Evolutionary conservation across 768 basidiomycete species (phyloP).

Genomic region (Mycena venus): DNA sequence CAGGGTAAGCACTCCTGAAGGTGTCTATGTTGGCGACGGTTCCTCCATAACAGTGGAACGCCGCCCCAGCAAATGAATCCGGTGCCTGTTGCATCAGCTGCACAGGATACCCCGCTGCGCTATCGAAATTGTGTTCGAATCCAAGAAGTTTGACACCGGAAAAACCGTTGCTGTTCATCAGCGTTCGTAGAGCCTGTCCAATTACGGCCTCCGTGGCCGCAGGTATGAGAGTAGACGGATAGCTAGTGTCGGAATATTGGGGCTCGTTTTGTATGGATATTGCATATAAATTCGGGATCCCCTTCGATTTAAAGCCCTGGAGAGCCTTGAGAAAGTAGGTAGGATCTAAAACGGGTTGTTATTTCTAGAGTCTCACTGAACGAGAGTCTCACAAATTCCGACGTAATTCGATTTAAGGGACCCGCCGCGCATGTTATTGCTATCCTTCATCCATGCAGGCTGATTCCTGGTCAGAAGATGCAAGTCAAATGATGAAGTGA

Average conservation of each 20-base stretch:
- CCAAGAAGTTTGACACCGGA: slow-evolving; percentile 59
- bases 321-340: slow-evolving; percentile 64
- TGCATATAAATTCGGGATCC: slow-evolving; percentile 57
- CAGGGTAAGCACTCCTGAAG: slow-evolving; percentile 59
- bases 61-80: slow-evolving; percentile 58
- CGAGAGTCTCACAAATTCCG: slow-evolving; percentile 47
- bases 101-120: slow-evolving; percentile 61
- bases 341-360: slow-evolving; percentile 51
- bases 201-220: slow-evolving; percentile 58
- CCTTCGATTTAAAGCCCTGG: slow-evolving; percentile 59
- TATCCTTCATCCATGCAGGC: slow-evolving; percentile 71
- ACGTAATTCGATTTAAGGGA: slow-evolving; percentile 53
- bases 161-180: slow-evolving; percentile 62
- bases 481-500: background rate
- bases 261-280: slow-evolving; percentile 54
- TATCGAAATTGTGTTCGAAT: slow-evolving; percentile 69
- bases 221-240: slow-evolving; percentile 63
- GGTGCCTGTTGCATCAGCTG: slow-evolving; percentile 61
- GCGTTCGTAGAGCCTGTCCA: slow-evolving; percentile 54
- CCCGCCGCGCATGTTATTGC: slow-evolving; percentile 60
- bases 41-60: slow-evolving; percentile 45
- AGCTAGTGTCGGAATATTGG: slow-evolving; percentile 45
- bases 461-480: background rate
- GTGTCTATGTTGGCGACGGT: slow-evolving; percentile 50
- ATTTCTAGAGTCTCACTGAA: background rate